Base-by-base conservation (phyloP, 1,139 yeast species). In the Hansenula lynferdii region DNA sequence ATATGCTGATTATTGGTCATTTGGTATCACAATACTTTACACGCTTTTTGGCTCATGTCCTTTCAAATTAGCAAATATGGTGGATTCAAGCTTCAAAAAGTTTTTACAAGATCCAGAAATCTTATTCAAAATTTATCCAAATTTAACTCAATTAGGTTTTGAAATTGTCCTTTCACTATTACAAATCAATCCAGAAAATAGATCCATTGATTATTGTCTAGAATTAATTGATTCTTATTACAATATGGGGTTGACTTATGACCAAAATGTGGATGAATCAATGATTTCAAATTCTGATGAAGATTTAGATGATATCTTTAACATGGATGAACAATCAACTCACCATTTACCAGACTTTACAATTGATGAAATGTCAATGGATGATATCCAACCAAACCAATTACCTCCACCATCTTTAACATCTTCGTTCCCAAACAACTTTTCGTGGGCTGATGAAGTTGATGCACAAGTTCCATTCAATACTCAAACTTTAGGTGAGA, bases 31-130 rank as follows among this genome's bases (percentile, higher is more conserved):
- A 37, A 66, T 89, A 45, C 64, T 90, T 44, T 89, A 90, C 45
- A 69, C 85, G 40, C 75, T 89, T 34, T 90, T 90, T 63, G 95
- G 92, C 36, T 78, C 85, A 53, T 85, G 86, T 59, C 97, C 97
- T 4, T 90, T 89, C 64, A 58, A 52, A 37, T 75, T 78, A 19
- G 95, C 95, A 9, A 76, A 79, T 50, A 35, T 43, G 3, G 74
- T 83, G 22, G 95, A 85, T 61, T 80, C 80, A 51, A 62, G 84
- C 45, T 85, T 83, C 57, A 59, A 78, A 45, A 85, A 81, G 56
- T 85, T 81, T 64, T 80, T 82, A 17, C 70, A 77, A 28, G 77
- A 79, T 52, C 71, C 94, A 37, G 89, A 81, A 54, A 77, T 85
- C 1, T 65, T 85, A 36, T 83, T 82, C 60, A 90, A 83, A 59